Evolutionary conservation across 441 rosid species (phyloP).

Genomic region (Populus hybrid): DNA sequence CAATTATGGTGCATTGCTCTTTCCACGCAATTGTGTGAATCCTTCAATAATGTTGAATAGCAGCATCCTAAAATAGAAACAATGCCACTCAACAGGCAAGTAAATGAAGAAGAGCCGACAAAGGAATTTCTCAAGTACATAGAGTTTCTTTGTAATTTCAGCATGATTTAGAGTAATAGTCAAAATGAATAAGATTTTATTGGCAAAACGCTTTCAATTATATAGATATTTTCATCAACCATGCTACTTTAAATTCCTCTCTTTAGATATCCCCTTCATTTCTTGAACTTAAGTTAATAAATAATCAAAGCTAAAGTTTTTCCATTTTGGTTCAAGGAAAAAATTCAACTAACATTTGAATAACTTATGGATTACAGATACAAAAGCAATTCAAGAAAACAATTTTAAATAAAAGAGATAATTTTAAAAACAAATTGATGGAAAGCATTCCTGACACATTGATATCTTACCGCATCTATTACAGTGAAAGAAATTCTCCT

Average conservation of each 20-base stretch:
- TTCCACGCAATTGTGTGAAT: slow-evolving; percentile 59
- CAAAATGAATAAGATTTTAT: neutral
- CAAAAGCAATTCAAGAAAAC: neutral
- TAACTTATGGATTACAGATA: neutral
- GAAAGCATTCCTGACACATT: neutral
- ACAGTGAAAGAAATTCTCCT: slow-evolving; percentile 55
- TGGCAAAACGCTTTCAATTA: neutral
- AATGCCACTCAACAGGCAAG: neutral
- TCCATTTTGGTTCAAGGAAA: neutral
- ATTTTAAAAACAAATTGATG: neutral
- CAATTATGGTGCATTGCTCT: slow-evolving; percentile 63
- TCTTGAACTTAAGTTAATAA: neutral
- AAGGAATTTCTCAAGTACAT: neutral
- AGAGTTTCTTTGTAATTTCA: neutral
- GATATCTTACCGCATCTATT: slow-evolving; percentile 42
- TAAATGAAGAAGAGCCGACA: neutral
- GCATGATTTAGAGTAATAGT: neutral
- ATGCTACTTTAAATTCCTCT: neutral
- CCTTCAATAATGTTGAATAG: slow-evolving; percentile 38
- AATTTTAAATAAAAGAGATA: neutral
- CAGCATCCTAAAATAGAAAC: slow-evolving; percentile 41
- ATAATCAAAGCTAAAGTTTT: neutral
- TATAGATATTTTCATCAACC: neutral
- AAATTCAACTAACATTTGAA: neutral
- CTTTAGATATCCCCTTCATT: neutral